phyloP scores from a whole-genome alignment of 169 alveolate genomes.

The Babesia gibsoni region DNA sequence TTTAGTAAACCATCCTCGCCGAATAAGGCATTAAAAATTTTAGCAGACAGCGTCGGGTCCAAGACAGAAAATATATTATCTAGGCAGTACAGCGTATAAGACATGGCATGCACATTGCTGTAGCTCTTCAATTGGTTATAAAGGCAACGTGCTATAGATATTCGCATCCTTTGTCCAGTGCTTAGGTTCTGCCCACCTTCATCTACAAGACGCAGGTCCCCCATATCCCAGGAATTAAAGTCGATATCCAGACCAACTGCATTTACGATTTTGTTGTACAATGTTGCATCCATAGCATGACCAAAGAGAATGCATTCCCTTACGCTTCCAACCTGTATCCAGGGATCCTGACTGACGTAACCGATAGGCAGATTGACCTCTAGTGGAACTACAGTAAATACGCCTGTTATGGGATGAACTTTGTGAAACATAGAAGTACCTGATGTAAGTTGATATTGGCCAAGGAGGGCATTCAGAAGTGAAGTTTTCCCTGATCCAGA shows the following conservation, averaged over 20 bases:
- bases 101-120: conserved; percentile 13
- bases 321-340: conserved; percentile 80
- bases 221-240: conserved; percentile 68
- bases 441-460: conserved; percentile 6
- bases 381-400: conserved; percentile 11
- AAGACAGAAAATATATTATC: conserved; percentile 56
- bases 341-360: conserved; percentile 75
- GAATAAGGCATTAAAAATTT: conserved; percentile 28
- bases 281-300: conserved; percentile 40
- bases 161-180: conserved; percentile 60
- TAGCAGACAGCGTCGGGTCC: conserved; percentile 40
- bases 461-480: conserved; percentile 28
- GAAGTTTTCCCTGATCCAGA: conserved; percentile 48
- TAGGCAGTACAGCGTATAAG: conserved; percentile 44
- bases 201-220: conserved; percentile 71
- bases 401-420: not conserved
- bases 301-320: conserved; percentile 78
- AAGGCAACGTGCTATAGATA: conserved; percentile 54
- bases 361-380: conserved; percentile 67
- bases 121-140: conserved; percentile 36
- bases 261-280: conserved; percentile 54
- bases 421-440: conserved; percentile 26
- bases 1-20: conserved; percentile 40
- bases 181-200: conserved; percentile 71
- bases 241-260: conserved; percentile 71